Conservation (phyloP, 1,284 basidiomycete species). For the Neolentinus lepideus region DNA sequence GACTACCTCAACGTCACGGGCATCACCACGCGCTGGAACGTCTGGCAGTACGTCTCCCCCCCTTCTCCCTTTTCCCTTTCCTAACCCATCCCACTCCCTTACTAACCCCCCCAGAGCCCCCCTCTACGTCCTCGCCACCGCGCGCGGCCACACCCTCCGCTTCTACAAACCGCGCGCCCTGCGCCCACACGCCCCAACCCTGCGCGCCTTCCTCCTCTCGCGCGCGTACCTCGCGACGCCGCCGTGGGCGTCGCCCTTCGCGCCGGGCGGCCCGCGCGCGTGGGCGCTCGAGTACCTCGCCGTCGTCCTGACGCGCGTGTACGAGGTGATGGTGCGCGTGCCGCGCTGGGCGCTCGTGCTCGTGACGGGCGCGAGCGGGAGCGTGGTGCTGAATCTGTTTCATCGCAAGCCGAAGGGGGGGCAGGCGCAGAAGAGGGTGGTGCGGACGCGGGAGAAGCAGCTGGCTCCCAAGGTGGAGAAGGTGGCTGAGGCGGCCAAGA, state of each 20-base stretch:
- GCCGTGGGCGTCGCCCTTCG: constrained; percentile 56
- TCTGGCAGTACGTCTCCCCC: constrained; percentile 81
- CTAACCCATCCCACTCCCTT: constrained; percentile 5
- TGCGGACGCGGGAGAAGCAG: no score
- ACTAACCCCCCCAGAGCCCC: constrained; percentile 45
- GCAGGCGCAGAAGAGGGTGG: background rate
- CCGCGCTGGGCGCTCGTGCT: constrained; percentile 58
- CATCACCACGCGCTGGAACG: constrained; percentile 71
- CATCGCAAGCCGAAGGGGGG: constrained; percentile 25
- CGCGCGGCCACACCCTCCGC: constrained; percentile 64
- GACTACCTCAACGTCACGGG: constrained; percentile 76
- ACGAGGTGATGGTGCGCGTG: constrained; percentile 38
- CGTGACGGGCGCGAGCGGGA: constrained; percentile 48
- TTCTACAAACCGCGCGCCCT: constrained; percentile 64
- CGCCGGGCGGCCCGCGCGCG: constrained; percentile 69
- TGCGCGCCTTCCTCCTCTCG: constrained; percentile 56
- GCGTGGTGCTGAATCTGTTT: constrained; percentile 48
- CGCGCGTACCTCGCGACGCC: constrained; percentile 51
- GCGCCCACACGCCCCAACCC: constrained; percentile 44
- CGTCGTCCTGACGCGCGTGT: constrained; percentile 36
- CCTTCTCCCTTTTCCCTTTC: constrained; percentile 3
- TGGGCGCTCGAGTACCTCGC: constrained; percentile 59
- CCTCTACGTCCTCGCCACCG: constrained; percentile 52
- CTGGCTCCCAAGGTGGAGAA: no score
- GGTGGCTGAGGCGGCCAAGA: no score